A percentile compares a stretch with the other conserved stretches of the same genome.
Evolutionary conservation across 768 basidiomycete species (phyloP).

Genomic region (Melanogaster broomeanus): DNA sequence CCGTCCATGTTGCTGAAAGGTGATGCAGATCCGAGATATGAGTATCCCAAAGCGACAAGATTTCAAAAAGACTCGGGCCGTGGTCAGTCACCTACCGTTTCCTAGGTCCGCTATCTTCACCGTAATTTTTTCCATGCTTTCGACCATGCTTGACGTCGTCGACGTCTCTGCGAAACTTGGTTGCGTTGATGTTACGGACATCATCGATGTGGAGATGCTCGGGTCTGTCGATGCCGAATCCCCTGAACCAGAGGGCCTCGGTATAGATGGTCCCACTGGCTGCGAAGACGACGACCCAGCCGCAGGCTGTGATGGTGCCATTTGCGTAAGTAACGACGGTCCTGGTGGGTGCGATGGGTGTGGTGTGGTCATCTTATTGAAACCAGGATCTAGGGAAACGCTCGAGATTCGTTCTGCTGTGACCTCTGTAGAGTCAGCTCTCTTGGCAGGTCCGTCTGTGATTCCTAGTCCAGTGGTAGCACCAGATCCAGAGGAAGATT

Average conservation of each 20-base stretch:
- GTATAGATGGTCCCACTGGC: conserved; percentile 27
- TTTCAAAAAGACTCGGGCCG: background rate
- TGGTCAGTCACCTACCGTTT: conserved; percentile 61
- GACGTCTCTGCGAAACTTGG: conserved; percentile 26
- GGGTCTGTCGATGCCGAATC: conserved; percentile 17
- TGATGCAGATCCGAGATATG: conserved; percentile 5
- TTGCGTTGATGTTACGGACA: conserved; percentile 30
- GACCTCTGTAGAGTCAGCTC: conserved; percentile 41
- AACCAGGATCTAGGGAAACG: conserved; percentile 43
- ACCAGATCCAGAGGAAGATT: conserved; percentile 19
- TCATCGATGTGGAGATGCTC: conserved; percentile 28
- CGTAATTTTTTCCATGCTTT: conserved; percentile 71
- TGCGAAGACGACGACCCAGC: conserved; percentile 23
- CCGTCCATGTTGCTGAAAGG: conserved; percentile 71
- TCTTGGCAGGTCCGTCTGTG: conserved; percentile 17
- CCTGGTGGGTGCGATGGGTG: conserved; percentile 46
- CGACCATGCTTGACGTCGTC: conserved; percentile 31
- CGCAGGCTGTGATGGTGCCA: conserved; percentile 44
- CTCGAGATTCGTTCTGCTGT: conserved; percentile 54
- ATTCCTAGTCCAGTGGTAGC: conserved; percentile 6
- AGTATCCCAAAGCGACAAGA: background rate
- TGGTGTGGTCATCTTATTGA: conserved; percentile 40
- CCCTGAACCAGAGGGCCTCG: conserved; percentile 22
- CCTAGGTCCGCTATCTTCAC: conserved; percentile 99
- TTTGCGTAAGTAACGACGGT: conserved; percentile 75